Conservation (phyloP, 1,284 basidiomycete species). For the Ustilago shanxiensis region DNA sequence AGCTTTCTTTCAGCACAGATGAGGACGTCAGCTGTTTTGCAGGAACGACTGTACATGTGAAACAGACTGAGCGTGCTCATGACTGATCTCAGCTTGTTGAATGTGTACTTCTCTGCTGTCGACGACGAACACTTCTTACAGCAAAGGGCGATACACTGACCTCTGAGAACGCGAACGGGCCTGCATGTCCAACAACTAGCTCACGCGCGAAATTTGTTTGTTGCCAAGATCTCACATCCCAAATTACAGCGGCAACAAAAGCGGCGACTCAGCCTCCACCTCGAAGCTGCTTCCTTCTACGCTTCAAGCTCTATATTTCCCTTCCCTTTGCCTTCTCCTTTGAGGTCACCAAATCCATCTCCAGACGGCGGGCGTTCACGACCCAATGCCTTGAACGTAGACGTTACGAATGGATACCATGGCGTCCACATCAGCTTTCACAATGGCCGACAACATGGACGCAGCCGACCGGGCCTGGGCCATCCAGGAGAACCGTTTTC, state of each 20-base stretch:
- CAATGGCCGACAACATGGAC: constrained; percentile 33
- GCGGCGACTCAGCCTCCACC: constrained; percentile 50
- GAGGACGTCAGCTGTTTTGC: too few relatives aligned
- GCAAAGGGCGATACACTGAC: too few relatives aligned
- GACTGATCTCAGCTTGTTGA: too few relatives aligned
- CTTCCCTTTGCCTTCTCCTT: not conserved
- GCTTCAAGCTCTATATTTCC: constrained; percentile 5
- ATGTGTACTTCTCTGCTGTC: too few relatives aligned
- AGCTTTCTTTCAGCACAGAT: too few relatives aligned
- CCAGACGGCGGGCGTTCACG: too few relatives aligned
- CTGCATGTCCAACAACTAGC: too few relatives aligned
- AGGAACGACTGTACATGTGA: too few relatives aligned
- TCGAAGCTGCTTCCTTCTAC: not conserved
- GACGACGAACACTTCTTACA: too few relatives aligned
- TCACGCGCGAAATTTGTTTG: too few relatives aligned
- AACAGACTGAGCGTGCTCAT: too few relatives aligned
- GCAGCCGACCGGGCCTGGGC: constrained; percentile 44
- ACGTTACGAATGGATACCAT: constrained; percentile 31
- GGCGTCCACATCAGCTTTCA: constrained; percentile 17
- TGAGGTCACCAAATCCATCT: not conserved
- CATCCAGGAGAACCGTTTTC: constrained; percentile 45
- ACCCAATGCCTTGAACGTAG: not conserved
- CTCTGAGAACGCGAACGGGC: not conserved
- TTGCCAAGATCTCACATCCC: not conserved
- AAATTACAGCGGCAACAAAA: not conserved